Evolutionary conservation across 305 asterid genomes (phyloP).

Genomic region (Fraxinus sp.): DNA sequence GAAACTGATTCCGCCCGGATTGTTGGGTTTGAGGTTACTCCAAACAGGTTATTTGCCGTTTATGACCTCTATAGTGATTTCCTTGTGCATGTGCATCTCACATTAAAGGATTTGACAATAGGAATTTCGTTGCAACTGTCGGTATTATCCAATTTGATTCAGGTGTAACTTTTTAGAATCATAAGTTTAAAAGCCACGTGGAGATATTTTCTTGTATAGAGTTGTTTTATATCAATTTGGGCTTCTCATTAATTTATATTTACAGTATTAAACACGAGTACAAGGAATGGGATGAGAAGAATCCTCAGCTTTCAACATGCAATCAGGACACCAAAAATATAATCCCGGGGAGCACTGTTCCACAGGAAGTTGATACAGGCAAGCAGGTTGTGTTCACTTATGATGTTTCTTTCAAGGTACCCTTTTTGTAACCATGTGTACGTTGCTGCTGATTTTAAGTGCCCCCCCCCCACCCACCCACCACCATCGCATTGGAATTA

Average conservation of each 20-base stretch:
- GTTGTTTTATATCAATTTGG: conserved; percentile 3
- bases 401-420: conserved; percentile 81
- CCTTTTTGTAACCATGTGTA: conserved; percentile 10
- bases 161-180: neutral
- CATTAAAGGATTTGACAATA: neutral
- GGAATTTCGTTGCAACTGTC: conserved; percentile 8
- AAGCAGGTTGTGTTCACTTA: conserved; percentile 71
- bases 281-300: conserved; percentile 81
- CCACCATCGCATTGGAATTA: neutral
- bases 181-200: neutral
- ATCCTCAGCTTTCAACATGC: conserved; percentile 76
- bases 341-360: conserved; percentile 65
- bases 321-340: conserved; percentile 63
- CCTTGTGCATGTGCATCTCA: conserved; percentile 14
- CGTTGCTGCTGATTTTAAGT: neutral
- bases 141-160: neutral
- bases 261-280: conserved; percentile 82
- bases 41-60: conserved; percentile 57
- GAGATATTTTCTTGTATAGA: neutral
- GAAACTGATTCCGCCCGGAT: conserved; percentile 79
- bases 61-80: conserved; percentile 14
- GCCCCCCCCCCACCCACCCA: too few species aligned
- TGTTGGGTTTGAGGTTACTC: conserved; percentile 92
- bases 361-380: conserved; percentile 73
- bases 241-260: conserved; percentile 5